phyloP scores from a whole-genome alignment of 2,329 filamentous ascomycete genomes.

The Curvularia spicifera region DNA sequence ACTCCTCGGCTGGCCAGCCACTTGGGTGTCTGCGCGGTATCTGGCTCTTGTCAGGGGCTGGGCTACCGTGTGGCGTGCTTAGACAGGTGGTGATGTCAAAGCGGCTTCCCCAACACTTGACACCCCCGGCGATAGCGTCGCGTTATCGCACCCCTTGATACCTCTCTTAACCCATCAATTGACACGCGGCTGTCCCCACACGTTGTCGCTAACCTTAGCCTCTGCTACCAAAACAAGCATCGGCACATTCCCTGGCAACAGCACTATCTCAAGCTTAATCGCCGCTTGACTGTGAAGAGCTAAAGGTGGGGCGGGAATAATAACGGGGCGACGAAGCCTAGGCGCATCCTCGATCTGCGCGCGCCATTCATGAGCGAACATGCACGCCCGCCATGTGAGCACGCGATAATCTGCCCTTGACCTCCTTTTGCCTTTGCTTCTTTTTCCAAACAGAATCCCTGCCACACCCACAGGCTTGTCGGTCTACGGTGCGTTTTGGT shows the following conservation, averaged over 20 bases:
- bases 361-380: slow-evolving; percentile 2
- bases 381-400: slow-evolving; percentile 9
- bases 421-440: not conserved
- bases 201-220: not conserved
- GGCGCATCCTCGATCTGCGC: slow-evolving; percentile 14
- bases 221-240: slow-evolving; percentile 1
- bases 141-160: not conserved
- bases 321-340: slow-evolving; percentile 7
- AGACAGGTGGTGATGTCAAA: not conserved
- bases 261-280: not conserved
- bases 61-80: not conserved
- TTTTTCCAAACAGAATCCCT: not conserved
- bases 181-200: slow-evolving; percentile 9
- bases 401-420: slow-evolving; percentile 9
- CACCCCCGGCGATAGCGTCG: no score
- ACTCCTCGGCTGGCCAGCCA: not conserved
- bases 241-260: not conserved
- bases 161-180: not conserved
- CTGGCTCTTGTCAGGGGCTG: not conserved
- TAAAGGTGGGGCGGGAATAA: slow-evolving; percentile 1
- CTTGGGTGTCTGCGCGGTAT: not conserved
- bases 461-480: not conserved
- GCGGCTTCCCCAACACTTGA: not conserved
- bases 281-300: slow-evolving; percentile 6
- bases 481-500: not conserved